Evolutionary conservation across 108 stramenopile species (phyloP).

Genomic region (Mayamaea pseudoterrestris): DNA sequence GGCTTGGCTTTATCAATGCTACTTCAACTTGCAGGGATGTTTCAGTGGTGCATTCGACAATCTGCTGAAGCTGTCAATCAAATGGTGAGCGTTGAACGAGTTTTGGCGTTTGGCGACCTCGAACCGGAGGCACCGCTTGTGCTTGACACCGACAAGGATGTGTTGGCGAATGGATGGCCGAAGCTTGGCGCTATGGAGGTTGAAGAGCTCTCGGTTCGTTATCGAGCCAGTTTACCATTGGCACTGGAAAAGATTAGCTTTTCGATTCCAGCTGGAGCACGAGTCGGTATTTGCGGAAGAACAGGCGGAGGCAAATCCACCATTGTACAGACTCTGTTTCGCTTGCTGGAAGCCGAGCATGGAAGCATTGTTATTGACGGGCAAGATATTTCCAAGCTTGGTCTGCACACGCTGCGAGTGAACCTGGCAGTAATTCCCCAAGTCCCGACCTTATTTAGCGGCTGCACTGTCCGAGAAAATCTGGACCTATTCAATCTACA

Average conservation of each 20-base stretch:
- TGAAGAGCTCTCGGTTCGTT: conserved; percentile 52
- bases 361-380: conserved; percentile 81
- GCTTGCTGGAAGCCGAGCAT: conserved; percentile 64
- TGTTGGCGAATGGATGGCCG: conserved; percentile 49
- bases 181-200: conserved; percentile 48
- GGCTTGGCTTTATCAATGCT: conserved; percentile 63
- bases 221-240: conserved; percentile 60
- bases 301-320: conserved; percentile 64
- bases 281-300: conserved; percentile 72
- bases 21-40: conserved; percentile 46
- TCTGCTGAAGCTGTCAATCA: conserved; percentile 85
- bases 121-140: conserved; percentile 53
- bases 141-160: conserved; percentile 28
- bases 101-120: conserved; percentile 54
- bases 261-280: conserved; percentile 45
- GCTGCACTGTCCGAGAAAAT: conserved; percentile 85
- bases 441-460: conserved; percentile 83
- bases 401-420: conserved; percentile 75
- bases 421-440: conserved; percentile 89
- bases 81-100: conserved; percentile 86
- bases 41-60: conserved; percentile 74
- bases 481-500: conserved; percentile 79
- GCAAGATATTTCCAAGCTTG: conserved; percentile 65
- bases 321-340: conserved; percentile 59
- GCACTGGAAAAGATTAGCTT: conserved; percentile 54